A percentile compares a stretch with the other conserved stretches of the same genome.
phyloP scores from a whole-genome alignment of 2,329 filamentous ascomycete species.

The Colletotrichum sp. region DNA sequence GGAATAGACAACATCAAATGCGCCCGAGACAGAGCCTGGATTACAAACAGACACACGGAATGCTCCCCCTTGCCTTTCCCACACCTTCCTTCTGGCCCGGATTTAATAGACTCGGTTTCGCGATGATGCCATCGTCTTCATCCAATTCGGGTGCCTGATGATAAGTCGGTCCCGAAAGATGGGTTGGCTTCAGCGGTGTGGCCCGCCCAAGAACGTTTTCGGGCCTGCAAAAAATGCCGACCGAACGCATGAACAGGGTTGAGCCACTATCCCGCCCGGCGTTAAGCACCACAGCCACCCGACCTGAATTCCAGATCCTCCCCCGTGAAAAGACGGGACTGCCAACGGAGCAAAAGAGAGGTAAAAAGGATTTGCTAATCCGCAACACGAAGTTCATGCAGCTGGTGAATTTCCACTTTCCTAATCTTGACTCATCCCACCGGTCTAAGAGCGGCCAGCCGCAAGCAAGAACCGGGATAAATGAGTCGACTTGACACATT shows the following conservation, averaged over 20 bases:
- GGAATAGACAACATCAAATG: not conserved
- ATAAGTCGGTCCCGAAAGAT: not conserved
- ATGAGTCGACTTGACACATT: not conserved
- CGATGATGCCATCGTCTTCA: not conserved
- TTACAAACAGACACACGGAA: not conserved
- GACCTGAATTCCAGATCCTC: not conserved
- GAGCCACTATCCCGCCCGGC: not conserved
- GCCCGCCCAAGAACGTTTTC: not conserved
- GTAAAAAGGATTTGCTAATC: not conserved
- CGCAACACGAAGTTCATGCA: not conserved
- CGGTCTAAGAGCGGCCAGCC: too few relatives aligned
- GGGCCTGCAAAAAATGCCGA: not conserved
- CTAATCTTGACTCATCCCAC: not conserved
- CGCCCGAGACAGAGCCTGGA: not conserved
- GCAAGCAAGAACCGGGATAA: not conserved
- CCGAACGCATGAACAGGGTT: not conserved
- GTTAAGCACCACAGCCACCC: not conserved
- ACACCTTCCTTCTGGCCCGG: not conserved
- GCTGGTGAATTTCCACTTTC: not conserved
- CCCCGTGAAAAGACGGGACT: not conserved
- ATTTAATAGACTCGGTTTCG: not conserved
- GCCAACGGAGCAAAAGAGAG: not conserved
- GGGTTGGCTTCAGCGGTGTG: not conserved
- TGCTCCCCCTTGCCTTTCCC: not conserved
- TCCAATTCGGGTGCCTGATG: not conserved